Conservation (phyloP, 768 basidiomycete genomes). For the Lactarius evosmus region DNA sequence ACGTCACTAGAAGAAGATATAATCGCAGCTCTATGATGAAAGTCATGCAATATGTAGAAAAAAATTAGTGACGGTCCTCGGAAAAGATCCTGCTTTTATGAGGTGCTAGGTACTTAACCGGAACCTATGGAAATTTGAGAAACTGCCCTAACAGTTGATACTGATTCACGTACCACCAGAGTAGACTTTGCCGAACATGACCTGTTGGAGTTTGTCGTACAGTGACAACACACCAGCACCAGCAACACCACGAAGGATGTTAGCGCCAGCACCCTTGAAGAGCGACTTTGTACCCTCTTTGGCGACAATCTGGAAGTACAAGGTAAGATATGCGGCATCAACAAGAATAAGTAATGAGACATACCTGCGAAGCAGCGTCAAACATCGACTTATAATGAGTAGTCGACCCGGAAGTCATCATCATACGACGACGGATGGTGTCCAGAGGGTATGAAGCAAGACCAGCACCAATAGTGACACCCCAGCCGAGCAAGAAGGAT, state of each 20-base stretch:
- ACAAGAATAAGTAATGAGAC: background rate
- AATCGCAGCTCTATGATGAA: slow-evolving; percentile 37
- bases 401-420: slow-evolving; percentile 98
- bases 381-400: slow-evolving; percentile 99
- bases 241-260: slow-evolving; percentile 95
- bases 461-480: slow-evolving; percentile 99
- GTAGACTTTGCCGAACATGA: slow-evolving; percentile 99
- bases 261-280: slow-evolving; percentile 98
- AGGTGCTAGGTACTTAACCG: slow-evolving; percentile 38
- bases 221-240: slow-evolving; percentile 99
- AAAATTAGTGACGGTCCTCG: slow-evolving; percentile 32
- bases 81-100: slow-evolving; percentile 23
- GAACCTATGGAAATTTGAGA: slow-evolving; percentile 34
- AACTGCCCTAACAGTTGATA: background rate
- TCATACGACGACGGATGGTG: slow-evolving; percentile 99
- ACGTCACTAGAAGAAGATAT: slow-evolving; percentile 32
- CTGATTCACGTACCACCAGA: slow-evolving; percentile 69
- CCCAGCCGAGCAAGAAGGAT: slow-evolving; percentile 97
- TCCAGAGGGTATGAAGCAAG: slow-evolving; percentile 96
- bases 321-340: background rate
- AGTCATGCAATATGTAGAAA: slow-evolving; percentile 34
- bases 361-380: slow-evolving; percentile 79
- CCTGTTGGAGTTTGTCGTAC: slow-evolving; percentile 97
- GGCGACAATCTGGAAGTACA: slow-evolving; percentile 57
- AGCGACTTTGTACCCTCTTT: slow-evolving; percentile 95